phyloP scores from a whole-genome alignment of 495 filamentous ascomycete genomes.

The Evansstolkia leycettana region DNA sequence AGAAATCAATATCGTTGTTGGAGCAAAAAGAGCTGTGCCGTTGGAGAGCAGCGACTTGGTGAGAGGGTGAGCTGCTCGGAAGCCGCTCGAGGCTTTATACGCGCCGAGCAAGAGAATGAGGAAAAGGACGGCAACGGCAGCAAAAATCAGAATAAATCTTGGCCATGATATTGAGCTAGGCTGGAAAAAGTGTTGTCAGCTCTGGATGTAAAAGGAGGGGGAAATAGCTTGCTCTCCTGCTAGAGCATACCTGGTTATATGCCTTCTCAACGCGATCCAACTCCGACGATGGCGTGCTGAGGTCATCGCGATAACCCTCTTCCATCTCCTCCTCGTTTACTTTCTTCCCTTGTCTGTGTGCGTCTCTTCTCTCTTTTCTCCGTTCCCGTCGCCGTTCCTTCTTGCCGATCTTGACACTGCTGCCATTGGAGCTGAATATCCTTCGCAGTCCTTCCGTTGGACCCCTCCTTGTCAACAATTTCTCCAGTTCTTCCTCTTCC shows the following conservation, averaged over 20 bases:
- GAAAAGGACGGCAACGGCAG: conserved; percentile 35
- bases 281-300: conserved; percentile 31
- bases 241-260: conserved; percentile 16
- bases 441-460: conserved; percentile 35
- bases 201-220: too few relatives aligned
- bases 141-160: conserved; percentile 21
- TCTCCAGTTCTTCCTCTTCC: conserved; percentile 82
- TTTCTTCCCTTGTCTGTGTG: conserved; percentile 32
- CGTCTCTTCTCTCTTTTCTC: conserved; percentile 32
- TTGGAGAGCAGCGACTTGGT: conserved; percentile 22
- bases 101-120: conserved; percentile 39
- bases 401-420: conserved; percentile 46
- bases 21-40: conserved; percentile 74
- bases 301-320: conserved; percentile 57
- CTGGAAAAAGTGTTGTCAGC: conserved; percentile 3
- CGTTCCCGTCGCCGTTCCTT: conserved; percentile 31
- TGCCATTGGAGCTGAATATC: conserved; percentile 30
- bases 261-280: conserved; percentile 19
- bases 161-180: conserved; percentile 15
- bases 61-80: conserved; percentile 14
- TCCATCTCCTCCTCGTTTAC: conserved; percentile 72
- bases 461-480: conserved; percentile 48
- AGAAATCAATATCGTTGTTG: conserved; percentile 88
- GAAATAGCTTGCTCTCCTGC: too few relatives aligned
- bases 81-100: conserved; percentile 37